These are phyloP conservation scores for Erythrobasidium hasegawianum DNA, from an alignment of 1,284 basidiomycete species.

Conservation along the genomic window DNA sequence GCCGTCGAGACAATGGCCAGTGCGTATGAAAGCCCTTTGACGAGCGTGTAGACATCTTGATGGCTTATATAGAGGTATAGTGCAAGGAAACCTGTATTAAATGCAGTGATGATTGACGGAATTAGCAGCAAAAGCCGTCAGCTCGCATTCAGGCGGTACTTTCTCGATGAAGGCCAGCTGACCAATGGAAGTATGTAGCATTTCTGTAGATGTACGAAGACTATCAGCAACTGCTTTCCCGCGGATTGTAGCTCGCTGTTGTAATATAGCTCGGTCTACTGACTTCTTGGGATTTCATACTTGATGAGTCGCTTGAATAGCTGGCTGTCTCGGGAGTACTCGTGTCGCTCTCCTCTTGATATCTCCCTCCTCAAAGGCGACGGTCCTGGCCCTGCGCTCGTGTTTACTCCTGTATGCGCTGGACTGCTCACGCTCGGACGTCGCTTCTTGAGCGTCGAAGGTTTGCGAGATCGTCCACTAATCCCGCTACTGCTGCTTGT, in stretches of 20 bases:
- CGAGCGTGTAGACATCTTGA: constrained; percentile 55
- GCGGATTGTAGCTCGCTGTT: not conserved
- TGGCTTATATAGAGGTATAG: constrained; percentile 62
- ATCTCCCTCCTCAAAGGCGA: constrained; percentile 28
- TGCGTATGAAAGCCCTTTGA: constrained; percentile 63
- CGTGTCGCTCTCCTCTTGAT: not conserved
- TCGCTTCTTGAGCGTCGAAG: constrained; percentile 32
- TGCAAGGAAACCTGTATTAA: constrained; percentile 72
- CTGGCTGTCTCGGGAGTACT: not conserved
- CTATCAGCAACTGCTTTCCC: not conserved
- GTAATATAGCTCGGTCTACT: not conserved
- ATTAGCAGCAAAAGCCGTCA: too few relatives aligned
- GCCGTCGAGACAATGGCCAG: constrained; percentile 68
- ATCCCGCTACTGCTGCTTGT: constrained; percentile 2
- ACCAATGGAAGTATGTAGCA: constrained; percentile 31
- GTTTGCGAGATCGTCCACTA: constrained; percentile 5
- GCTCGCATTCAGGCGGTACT: too few relatives aligned
- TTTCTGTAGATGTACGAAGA: not conserved
- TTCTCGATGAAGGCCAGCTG: not conserved
- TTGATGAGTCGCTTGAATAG: constrained; percentile 27
- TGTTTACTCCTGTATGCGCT: constrained; percentile 4
- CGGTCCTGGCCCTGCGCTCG: constrained; percentile 27
- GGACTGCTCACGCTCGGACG: constrained; percentile 14
- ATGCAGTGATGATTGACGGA: too few relatives aligned
- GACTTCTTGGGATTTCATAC: constrained; percentile 28